Percentiles rank a stretch among this genome's conserved stretches.
phyloP scores from a whole-genome alignment of 1,284 basidiomycete genomes.

The Irpex rosettiformis region DNA sequence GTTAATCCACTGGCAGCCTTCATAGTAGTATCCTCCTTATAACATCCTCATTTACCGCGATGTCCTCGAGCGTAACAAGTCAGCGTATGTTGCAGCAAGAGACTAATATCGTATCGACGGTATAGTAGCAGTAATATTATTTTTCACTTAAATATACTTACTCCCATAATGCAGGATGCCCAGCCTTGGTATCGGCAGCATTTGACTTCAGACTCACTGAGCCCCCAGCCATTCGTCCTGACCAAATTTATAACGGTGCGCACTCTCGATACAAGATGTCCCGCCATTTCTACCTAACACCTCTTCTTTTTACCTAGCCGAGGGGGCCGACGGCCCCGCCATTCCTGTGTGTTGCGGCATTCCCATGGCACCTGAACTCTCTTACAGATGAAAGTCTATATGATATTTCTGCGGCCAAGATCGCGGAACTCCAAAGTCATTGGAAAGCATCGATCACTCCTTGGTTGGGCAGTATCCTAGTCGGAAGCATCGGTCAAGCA shows the following conservation, averaged over 20 bases:
- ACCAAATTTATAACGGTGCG: slow-evolving; percentile 30
- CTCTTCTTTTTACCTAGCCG: slow-evolving; percentile 18
- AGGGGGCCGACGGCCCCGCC: slow-evolving; percentile 12
- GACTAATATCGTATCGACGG: too few species aligned
- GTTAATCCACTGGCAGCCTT: background rate
- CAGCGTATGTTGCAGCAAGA: background rate
- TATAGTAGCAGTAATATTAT: too few species aligned
- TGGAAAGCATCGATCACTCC: slow-evolving; percentile 46
- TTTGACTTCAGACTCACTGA: background rate
- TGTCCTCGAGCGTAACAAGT: background rate
- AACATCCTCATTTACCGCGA: background rate
- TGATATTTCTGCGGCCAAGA: slow-evolving; percentile 30
- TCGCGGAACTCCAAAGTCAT: slow-evolving; percentile 24
- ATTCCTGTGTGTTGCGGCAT: slow-evolving; percentile 39
- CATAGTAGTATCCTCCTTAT: too few species aligned
- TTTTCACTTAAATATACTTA: too few species aligned
- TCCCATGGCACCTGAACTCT: slow-evolving; percentile 55
- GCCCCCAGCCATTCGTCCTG: slow-evolving; percentile 36
- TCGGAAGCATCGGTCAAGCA: slow-evolving; percentile 37
- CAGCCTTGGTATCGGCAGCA: slow-evolving; percentile 35
- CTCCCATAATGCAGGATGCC: background rate
- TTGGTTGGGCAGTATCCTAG: slow-evolving; percentile 47
- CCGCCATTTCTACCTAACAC: slow-evolving; percentile 3
- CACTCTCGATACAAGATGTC: slow-evolving; percentile 14
- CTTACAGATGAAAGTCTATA: slow-evolving; percentile 41